phyloP scores from a whole-genome alignment of 352 stramenopile genomes.

The Phytophthora sp. region DNA sequence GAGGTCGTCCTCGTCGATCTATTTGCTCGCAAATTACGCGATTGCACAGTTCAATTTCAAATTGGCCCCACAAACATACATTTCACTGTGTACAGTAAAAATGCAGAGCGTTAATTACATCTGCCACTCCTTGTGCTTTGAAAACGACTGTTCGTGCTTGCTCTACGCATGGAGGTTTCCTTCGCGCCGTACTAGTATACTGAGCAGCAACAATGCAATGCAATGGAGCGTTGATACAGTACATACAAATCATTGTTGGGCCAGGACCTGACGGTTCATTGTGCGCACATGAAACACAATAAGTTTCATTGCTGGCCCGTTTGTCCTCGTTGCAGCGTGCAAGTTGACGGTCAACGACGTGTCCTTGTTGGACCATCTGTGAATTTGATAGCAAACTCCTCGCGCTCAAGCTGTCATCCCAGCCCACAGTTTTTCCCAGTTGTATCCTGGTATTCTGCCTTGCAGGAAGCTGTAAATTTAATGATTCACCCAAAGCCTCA shows the following conservation, averaged over 20 bases:
- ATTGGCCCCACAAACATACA: too few relatives aligned
- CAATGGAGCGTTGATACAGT: background rate
- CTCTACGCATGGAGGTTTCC: background rate
- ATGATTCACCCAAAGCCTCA: too few relatives aligned
- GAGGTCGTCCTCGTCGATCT: too few relatives aligned
- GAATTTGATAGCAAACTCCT: conserved; percentile 3
- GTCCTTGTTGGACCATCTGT: conserved; percentile 20
- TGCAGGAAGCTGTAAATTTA: background rate
- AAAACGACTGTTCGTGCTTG: too few relatives aligned
- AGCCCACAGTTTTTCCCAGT: conserved; percentile 12
- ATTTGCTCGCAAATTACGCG: too few relatives aligned
- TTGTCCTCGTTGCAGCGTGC: conserved; percentile 2
- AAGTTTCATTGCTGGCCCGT: background rate
- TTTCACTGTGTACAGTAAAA: too few relatives aligned
- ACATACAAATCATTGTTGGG: background rate
- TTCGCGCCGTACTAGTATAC: background rate
- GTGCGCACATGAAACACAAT: too few relatives aligned
- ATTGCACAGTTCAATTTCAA: too few relatives aligned
- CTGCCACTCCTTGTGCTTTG: too few relatives aligned
- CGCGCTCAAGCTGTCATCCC: background rate
- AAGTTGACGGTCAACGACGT: background rate
- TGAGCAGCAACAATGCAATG: background rate
- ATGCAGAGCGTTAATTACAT: too few relatives aligned
- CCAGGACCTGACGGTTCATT: too few relatives aligned
- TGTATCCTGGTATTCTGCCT: conserved; percentile 8